phyloP scores from a whole-genome alignment of 257 asterid genomes.

The Solanum pimpinellifolium region DNA sequence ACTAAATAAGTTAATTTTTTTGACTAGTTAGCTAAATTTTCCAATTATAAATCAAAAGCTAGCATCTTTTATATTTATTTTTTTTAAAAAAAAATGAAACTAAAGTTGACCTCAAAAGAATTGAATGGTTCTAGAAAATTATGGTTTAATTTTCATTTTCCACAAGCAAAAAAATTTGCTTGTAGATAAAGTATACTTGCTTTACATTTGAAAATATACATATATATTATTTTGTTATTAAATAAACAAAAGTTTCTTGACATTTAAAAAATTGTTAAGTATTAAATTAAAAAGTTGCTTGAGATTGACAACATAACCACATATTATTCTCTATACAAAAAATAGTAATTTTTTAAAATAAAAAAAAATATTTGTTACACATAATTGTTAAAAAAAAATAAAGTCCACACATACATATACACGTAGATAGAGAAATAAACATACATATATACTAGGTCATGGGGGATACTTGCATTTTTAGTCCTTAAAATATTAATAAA shows the following conservation, averaged over 20 bases:
- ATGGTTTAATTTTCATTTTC: not conserved
- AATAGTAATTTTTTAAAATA: not conserved
- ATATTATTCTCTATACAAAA: not conserved
- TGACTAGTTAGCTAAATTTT: too few species aligned
- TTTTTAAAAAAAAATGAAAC: too few species aligned
- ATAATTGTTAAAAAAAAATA: not conserved
- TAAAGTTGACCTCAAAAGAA: not conserved
- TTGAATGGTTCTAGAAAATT: not conserved
- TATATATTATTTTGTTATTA: not conserved
- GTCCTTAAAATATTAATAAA: not conserved
- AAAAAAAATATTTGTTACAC: not conserved
- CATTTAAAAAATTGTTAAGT: not conserved
- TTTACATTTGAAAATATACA: not conserved
- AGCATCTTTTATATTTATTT: not conserved
- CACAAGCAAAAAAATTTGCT: not conserved
- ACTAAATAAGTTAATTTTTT: too few species aligned
- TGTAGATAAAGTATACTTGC: not conserved
- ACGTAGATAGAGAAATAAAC: not conserved
- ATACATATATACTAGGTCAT: not conserved
- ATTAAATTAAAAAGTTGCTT: not conserved
- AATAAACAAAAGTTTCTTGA: not conserved
- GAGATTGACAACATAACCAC: not conserved
- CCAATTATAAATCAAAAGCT: not conserved
- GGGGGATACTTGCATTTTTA: not conserved
- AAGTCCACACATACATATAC: not conserved